A percentile compares a stretch with the other conserved stretches of the same genome.
These are phyloP conservation scores for Xylaria sp. DNA, from an alignment of 2,329 filamentous ascomycete species.

Conservation along the genomic window DNA sequence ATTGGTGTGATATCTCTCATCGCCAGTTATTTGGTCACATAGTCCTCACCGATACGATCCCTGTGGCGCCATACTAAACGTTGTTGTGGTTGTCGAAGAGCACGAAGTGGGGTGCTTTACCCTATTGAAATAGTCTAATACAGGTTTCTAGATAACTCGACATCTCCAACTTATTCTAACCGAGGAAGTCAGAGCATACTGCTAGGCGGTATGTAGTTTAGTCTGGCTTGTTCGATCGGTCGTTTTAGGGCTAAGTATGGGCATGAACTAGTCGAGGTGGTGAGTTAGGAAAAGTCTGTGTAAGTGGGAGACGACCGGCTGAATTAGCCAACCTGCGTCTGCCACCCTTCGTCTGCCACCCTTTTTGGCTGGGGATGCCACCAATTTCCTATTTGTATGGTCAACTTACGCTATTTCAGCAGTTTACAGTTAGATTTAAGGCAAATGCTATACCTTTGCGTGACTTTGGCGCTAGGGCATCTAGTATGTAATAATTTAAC, in stretches of 20 bases:
- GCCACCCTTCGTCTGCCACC: no score
- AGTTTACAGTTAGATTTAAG: no score
- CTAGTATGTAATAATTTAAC: no score
- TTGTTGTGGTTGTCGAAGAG: neutral
- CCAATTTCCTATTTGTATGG: no score
- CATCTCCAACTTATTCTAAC: neutral
- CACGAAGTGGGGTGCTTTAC: constrained; percentile 8
- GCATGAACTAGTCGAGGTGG: neutral
- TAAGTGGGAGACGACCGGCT: constrained; percentile 15
- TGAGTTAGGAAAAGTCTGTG: neutral
- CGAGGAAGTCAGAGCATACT: neutral
- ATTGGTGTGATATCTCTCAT: constrained; percentile 21
- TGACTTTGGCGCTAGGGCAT: no score
- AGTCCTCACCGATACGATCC: neutral
- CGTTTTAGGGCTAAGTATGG: neutral
- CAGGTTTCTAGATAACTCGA: neutral
- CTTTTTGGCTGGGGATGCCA: no score
- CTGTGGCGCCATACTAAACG: neutral
- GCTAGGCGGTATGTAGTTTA: neutral
- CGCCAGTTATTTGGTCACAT: neutral
- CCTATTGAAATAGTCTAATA: neutral
- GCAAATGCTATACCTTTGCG: no score
- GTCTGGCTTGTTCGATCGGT: neutral
- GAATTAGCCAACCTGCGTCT: no score
- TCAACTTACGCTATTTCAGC: no score